Conservation (phyloP, 202 grass and related monocot genomes). For the Hordeum pubiflorum region DNA sequence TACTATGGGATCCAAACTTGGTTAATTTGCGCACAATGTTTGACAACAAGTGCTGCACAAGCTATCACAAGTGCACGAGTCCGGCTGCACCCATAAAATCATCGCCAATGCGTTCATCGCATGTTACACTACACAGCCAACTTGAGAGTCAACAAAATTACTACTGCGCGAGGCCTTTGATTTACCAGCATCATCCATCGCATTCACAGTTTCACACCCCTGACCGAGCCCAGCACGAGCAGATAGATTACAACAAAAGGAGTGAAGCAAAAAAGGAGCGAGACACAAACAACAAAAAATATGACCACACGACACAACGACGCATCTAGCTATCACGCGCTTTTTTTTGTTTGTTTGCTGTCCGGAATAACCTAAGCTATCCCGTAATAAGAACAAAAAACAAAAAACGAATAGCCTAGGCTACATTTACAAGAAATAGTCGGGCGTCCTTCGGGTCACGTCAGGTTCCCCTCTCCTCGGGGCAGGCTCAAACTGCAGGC, state of each 20-base stretch:
- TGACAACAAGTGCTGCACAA: neutral
- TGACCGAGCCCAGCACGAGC: neutral
- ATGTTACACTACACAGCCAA: conserved; percentile 9
- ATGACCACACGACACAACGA: neutral
- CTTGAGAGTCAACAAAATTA: neutral
- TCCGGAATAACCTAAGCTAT: neutral
- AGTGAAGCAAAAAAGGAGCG: neutral
- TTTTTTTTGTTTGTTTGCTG: neutral
- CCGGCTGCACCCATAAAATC: neutral
- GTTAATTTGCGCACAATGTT: neutral
- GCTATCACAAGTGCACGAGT: neutral
- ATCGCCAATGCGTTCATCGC: neutral
- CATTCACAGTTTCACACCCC: neutral
- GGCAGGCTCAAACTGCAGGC: neutral
- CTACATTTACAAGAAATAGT: conserved; percentile 24
- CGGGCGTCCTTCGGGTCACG: conserved; percentile 4
- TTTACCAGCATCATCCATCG: neutral
- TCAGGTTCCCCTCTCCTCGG: conserved; percentile 11
- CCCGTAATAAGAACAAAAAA: neutral
- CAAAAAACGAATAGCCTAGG: neutral
- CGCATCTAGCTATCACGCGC: neutral
- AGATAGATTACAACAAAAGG: neutral
- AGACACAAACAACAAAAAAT: neutral
- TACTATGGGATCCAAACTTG: too few species aligned
- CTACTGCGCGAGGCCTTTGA: neutral